phyloP scores from a whole-genome alignment of 2,329 filamentous ascomycete species.

The Talaromyces pinophilus region DNA sequence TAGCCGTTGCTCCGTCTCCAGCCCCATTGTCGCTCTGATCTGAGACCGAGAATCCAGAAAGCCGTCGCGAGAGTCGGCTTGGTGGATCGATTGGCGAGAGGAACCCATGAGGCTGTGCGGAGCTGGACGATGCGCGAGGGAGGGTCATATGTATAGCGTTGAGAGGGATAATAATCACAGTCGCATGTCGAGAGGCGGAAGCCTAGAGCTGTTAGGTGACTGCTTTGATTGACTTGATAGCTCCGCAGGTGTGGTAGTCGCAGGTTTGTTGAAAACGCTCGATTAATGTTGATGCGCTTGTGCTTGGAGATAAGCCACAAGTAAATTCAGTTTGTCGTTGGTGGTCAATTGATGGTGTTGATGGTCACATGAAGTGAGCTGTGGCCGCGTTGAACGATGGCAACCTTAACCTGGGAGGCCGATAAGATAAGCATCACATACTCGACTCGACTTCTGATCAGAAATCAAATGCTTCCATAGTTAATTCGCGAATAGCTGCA shows the following conservation, averaged over 20 bases:
- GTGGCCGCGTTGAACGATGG: not conserved
- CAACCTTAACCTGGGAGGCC: not conserved
- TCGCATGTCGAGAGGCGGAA: conserved; percentile 5
- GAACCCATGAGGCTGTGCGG: conserved; percentile 33
- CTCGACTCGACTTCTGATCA: not conserved
- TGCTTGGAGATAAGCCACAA: not conserved
- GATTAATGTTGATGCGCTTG: not conserved
- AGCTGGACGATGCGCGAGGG: conserved; percentile 37
- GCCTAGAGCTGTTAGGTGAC: not conserved
- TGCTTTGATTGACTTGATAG: not conserved
- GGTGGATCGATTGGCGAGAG: conserved; percentile 34
- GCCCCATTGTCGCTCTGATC: conserved; percentile 54
- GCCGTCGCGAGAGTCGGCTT: conserved; percentile 40
- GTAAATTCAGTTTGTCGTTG: not conserved
- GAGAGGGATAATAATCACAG: conserved; percentile 2
- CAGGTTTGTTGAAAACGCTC: not conserved
- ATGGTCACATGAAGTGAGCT: not conserved
- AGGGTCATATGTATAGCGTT: conserved; percentile 39
- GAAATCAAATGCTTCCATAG: not conserved
- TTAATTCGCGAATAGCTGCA: not conserved
- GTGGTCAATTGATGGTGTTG: not conserved
- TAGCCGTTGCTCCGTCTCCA: conserved; percentile 48
- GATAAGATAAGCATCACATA: conserved; percentile 20
- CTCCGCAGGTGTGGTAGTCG: not conserved
- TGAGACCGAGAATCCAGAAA: conserved; percentile 58